Percentiles rank a stretch among this genome's conserved stretches.
phyloP scores from a whole-genome alignment of 768 basidiomycete species.

The Stropharia rugosoannulata region DNA sequence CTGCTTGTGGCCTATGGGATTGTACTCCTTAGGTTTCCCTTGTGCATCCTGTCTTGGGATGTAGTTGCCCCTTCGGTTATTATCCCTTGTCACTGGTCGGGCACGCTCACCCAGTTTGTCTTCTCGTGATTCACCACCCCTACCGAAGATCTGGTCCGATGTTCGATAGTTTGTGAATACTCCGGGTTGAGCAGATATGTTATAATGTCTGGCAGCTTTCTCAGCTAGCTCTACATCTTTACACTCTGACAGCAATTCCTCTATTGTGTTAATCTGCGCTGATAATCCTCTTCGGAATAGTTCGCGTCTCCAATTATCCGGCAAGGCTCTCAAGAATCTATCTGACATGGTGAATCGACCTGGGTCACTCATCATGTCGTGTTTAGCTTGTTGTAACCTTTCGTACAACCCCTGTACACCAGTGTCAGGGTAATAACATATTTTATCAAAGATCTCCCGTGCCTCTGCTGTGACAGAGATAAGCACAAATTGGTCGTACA shows the following conservation, averaged over 20 bases:
- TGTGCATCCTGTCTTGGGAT: too few species aligned
- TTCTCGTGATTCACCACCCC: too few species aligned
- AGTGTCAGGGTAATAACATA: background rate
- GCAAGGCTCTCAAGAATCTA: conserved; percentile 6
- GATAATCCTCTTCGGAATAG: background rate
- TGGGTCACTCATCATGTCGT: conserved; percentile 13
- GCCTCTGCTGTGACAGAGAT: background rate
- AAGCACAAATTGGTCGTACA: background rate
- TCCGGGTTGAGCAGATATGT: too few species aligned
- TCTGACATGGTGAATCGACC: conserved; percentile 10
- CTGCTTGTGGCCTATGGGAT: too few species aligned
- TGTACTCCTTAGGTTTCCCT: too few species aligned
- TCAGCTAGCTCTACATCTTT: background rate
- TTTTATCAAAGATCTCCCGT: background rate
- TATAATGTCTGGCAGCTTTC: background rate
- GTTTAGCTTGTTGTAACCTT: background rate
- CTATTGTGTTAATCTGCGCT: conserved; percentile 8
- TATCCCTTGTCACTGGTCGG: too few species aligned
- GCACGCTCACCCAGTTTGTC: too few species aligned
- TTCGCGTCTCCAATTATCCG: background rate
- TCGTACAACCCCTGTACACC: background rate
- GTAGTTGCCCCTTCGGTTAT: too few species aligned
- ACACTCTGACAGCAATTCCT: conserved; percentile 5
- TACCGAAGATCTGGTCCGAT: too few species aligned
- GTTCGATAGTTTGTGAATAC: too few species aligned